Conservation (phyloP, 2,329 filamentous ascomycete genomes). For the Colletotrichum eremochloae region DNA sequence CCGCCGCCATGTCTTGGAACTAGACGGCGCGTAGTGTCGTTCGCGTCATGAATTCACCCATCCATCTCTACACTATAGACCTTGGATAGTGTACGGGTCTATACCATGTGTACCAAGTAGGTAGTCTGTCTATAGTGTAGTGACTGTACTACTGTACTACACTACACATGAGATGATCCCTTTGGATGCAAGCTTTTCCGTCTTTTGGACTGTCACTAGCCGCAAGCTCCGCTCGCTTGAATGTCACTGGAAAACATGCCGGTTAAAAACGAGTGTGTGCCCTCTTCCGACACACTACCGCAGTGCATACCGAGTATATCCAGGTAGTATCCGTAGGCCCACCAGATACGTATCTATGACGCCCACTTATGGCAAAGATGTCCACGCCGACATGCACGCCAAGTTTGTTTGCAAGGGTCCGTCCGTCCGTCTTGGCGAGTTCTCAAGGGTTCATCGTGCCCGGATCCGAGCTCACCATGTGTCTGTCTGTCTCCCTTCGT, state of each 20-base stretch:
- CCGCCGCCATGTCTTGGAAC: not conserved
- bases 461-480: too few relatives aligned
- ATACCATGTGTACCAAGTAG: too few relatives aligned
- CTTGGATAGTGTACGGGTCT: too few relatives aligned
- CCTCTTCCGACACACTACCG: too few relatives aligned
- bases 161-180: too few relatives aligned
- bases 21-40: not conserved
- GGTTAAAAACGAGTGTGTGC: not conserved
- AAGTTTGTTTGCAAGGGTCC: conserved; percentile 1
- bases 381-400: not conserved
- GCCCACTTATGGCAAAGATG: not conserved
- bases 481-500: not conserved
- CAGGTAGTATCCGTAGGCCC: not conserved
- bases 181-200: not conserved
- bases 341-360: conserved; percentile 1
- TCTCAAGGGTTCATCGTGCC: not conserved
- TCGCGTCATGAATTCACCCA: not conserved
- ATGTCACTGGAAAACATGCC: conserved; percentile 12
- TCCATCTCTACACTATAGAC: too few relatives aligned
- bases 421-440: not conserved
- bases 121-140: too few relatives aligned
- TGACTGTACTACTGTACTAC: too few relatives aligned
- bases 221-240: not conserved
- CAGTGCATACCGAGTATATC: too few relatives aligned
- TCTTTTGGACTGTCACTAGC: not conserved